Evolutionary conservation across 805 yeast genomes (phyloP).

Genomic region (Ogataea trehalophila): DNA sequence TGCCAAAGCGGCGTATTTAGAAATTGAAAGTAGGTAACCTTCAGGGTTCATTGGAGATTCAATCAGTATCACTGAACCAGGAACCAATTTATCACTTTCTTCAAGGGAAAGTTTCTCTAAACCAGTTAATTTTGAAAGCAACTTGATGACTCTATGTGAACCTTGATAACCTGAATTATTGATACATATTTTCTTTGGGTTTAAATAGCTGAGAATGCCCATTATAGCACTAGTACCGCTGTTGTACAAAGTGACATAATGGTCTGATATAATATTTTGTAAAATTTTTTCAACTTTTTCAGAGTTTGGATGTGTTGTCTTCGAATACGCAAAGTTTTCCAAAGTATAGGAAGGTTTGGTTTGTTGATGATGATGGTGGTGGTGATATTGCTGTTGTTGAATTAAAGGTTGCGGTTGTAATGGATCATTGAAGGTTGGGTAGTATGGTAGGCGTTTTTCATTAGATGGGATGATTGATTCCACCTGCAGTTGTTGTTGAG

Average conservation of each 20-base stretch:
- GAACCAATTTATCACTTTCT: conserved; percentile 29
- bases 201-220: conserved; percentile 43
- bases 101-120: conserved; percentile 33
- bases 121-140: conserved; percentile 39
- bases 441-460: conserved; percentile 14
- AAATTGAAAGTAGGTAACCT: conserved; percentile 40
- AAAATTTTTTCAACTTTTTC: conserved; percentile 43
- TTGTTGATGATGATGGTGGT: background rate
- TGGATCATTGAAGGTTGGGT: conserved; percentile 25
- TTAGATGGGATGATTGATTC: conserved; percentile 1
- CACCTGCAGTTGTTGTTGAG: background rate
- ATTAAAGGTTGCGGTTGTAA: conserved; percentile 11
- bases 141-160: conserved; percentile 41
- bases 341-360: conserved; percentile 18
- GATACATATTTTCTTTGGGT: conserved; percentile 41
- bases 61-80: conserved; percentile 43
- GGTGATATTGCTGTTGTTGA: background rate
- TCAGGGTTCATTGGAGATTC: conserved; percentile 55
- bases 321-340: conserved; percentile 34
- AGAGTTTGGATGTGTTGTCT: conserved; percentile 43
- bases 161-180: conserved; percentile 49
- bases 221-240: conserved; percentile 49
- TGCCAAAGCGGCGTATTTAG: conserved; percentile 38
- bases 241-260: conserved; percentile 42
- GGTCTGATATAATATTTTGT: conserved; percentile 40